phyloP scores from a whole-genome alignment of 1,284 basidiomycete genomes.

The Cutaneotrichosporon cavernicola region DNA sequence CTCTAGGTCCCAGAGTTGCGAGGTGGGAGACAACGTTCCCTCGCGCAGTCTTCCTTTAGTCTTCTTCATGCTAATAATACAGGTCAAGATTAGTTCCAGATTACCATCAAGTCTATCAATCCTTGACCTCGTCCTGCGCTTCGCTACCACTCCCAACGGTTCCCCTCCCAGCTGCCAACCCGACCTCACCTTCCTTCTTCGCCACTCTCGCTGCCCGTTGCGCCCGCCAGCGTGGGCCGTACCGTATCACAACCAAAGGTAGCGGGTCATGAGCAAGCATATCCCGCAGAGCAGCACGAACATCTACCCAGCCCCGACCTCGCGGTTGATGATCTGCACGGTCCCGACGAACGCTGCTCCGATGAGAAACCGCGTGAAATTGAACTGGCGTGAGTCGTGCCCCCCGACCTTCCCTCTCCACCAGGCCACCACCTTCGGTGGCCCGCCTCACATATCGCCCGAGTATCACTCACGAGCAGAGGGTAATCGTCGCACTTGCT shows the following conservation, averaged over 20 bases:
- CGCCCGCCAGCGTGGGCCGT: conserved; percentile 40
- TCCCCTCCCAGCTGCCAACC: neutral
- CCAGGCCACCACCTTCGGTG: too few species aligned
- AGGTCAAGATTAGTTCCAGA: neutral
- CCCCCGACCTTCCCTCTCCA: neutral
- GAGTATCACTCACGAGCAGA: conserved; percentile 44
- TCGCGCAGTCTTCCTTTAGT: neutral
- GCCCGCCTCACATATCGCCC: conserved; percentile 32
- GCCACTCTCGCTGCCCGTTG: conserved; percentile 15
- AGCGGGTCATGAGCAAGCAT: conserved; percentile 36
- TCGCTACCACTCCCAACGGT: neutral
- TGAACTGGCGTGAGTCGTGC: conserved; percentile 32
- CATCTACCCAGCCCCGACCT: conserved; percentile 50
- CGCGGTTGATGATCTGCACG: conserved; percentile 36
- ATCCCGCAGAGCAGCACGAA: conserved; percentile 46
- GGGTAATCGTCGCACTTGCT: conserved; percentile 40
- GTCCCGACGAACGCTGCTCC: conserved; percentile 36
- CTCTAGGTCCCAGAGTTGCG: neutral
- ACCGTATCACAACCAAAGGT: conserved; percentile 31
- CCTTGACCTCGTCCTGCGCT: neutral
- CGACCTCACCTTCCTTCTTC: conserved; percentile 21
- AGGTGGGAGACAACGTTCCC: neutral
- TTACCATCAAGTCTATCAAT: neutral
- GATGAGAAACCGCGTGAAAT: conserved; percentile 42
- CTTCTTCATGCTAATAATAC: neutral